Evolutionary conservation across 2,329 filamentous ascomycete species (phyloP), one percentile per base, ranked within the genome.

Genomic region (Acephala macrosclerotiorum): DNA sequence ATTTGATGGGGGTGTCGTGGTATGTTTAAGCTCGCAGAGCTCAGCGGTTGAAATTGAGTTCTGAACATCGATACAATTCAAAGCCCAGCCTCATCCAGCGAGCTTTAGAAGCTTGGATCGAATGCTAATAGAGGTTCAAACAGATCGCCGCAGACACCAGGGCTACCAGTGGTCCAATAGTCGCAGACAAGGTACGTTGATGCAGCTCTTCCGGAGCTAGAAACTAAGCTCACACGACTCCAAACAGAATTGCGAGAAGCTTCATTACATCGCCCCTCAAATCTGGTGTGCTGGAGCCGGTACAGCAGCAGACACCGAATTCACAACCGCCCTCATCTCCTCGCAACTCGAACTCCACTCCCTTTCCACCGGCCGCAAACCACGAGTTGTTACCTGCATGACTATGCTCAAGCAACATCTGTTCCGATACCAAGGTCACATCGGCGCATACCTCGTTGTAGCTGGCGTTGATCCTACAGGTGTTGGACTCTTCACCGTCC

Each of bases 241-340:
- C n/a, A 9, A 60, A 64, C 74, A 89, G 93, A 99, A 99, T 87
- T 98, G 96, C 85, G 95, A 99, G 84, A 99, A 99, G 85, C 90
- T 99, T 71, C 96, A 99, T 84, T 99, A 96, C 86, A 99, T 99
- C 80, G 87, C 96, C 51, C 95, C 96, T 66, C 94, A 97, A 81
- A 99, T 99, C 82, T 99, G 96, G 96, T 99, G 96, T 82, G 96
- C 96, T 11, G 96, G 96, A 74, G 96, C 96, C 73, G 96, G 96
- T 80, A 99, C 96, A 60, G 96, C 96, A 68, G 96, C 96, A 75
- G 96, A 99, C 81, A 98, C 95, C 72, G 96, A 99, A 84, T 99
- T 99, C 86, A 99, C 96, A 74, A 99, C 96, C 66, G 92, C 95
- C 78, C 90, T 99, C 81, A 97, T 98, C 84, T 97, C 94, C 76